phyloP scores from a whole-genome alignment of 2,329 filamentous ascomycete genomes.

The Ceratocystis papillata region DNA sequence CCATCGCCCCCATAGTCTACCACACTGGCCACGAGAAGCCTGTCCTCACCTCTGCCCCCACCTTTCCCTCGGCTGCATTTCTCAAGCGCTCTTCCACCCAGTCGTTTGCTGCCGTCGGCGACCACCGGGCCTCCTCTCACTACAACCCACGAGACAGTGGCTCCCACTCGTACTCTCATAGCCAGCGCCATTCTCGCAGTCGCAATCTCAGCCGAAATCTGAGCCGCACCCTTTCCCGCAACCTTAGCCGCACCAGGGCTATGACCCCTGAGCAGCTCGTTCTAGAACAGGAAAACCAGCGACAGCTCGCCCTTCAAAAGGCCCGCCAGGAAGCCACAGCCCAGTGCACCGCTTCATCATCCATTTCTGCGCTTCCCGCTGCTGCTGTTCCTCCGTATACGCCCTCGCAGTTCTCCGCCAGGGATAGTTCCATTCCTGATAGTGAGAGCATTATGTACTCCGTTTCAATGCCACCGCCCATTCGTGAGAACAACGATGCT shows the following conservation, averaged over 20 bases:
- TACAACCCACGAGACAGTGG: conserved; percentile 1
- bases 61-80: conserved; percentile 13
- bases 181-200: conserved; percentile 13
- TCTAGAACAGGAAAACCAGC: conserved; percentile 18
- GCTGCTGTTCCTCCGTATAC: conserved; percentile 5
- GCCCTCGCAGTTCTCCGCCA: background rate
- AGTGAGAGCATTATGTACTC: conserved; percentile 16
- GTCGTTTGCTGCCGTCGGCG: background rate
- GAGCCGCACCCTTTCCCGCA: conserved; percentile 4
- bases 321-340: conserved; percentile 13
- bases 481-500: conserved; percentile 3
- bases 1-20: background rate
- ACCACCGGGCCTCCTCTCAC: conserved; percentile 3
- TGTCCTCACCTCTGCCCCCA: background rate
- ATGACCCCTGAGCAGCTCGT: conserved; percentile 3
- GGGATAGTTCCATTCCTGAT: conserved; percentile 8
- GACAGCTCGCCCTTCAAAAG: conserved; percentile 18
- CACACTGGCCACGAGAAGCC: conserved; percentile 11
- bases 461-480: conserved; percentile 5
- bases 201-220: conserved; percentile 11
- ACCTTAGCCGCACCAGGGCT: conserved; percentile 12
- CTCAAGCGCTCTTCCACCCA: conserved; percentile 17
- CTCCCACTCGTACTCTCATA: conserved; percentile 1
- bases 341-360: background rate
- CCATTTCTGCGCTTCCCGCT: background rate